Percentiles rank a stretch among this genome's conserved stretches.
Evolutionary conservation across 164 flowering plant genomes (phyloP).

Genomic region (Saururus chinensis): DNA sequence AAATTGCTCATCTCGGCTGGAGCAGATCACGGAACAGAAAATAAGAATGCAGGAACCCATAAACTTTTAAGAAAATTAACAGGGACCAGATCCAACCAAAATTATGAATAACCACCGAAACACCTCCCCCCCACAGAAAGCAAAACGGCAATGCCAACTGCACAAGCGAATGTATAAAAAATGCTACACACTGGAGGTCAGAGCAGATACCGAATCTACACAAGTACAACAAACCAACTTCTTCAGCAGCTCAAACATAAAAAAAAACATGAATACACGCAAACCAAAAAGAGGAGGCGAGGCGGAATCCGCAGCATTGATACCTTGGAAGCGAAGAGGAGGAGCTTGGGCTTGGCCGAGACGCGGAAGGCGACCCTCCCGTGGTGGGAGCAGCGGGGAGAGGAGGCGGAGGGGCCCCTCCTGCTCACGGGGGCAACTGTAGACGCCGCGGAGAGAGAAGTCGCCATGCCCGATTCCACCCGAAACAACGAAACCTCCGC

Average conservation of each 20-base stretch:
- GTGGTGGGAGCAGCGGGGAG: conserved; percentile 3
- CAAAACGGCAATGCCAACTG: background rate
- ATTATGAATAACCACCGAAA: no score
- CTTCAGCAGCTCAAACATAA: no score
- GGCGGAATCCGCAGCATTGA: no score
- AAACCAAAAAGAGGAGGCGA: no score
- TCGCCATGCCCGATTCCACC: conserved; percentile 5
- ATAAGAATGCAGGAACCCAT: no score
- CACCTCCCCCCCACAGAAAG: no score
- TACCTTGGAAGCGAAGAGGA: conserved; percentile 26
- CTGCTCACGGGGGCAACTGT: conserved; percentile 17
- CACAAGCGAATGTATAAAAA: background rate
- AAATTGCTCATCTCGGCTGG: no score
- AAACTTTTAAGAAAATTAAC: no score
- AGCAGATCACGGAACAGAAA: no score
- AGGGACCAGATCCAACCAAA: no score
- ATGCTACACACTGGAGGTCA: background rate
- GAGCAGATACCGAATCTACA: background rate
- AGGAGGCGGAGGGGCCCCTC: conserved; percentile 7
- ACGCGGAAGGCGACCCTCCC: conserved; percentile 26
- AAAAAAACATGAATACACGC: background rate
- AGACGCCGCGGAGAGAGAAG: conserved; percentile 23
- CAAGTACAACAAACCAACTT: no score
- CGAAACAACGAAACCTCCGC: background rate
- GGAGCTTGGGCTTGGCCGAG: conserved; percentile 28